A percentile compares a stretch with the other conserved stretches of the same genome.
Evolutionary conservation across 2,329 filamentous ascomycete genomes (phyloP).

Genomic region (Cladosporium sp.): DNA sequence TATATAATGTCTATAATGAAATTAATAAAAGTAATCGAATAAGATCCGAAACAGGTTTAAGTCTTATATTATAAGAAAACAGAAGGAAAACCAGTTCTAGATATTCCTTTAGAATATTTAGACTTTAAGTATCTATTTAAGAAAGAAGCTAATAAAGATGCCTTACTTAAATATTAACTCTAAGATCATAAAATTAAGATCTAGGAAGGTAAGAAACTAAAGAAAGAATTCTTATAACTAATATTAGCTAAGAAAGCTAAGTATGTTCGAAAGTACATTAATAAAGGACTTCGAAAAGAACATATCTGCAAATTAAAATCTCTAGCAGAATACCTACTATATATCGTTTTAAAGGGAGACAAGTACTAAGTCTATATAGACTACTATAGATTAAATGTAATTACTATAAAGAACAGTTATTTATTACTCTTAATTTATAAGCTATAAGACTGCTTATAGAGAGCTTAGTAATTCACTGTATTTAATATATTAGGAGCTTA

Average conservation of each 20-base stretch:
- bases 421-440: not conserved
- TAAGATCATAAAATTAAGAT: not conserved
- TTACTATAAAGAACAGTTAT: slow-evolving; percentile 5
- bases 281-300: not conserved
- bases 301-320: not conserved
- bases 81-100: not conserved
- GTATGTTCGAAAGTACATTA: not conserved
- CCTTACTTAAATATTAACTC: not conserved
- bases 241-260: not conserved
- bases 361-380: not conserved
- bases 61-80: not conserved
- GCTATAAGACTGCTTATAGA: not conserved
- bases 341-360: not conserved
- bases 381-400: not conserved
- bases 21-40: not conserved
- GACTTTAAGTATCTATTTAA: not conserved
- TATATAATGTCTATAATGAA: not conserved
- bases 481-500: not conserved
- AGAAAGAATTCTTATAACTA: not conserved
- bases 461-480: not conserved
- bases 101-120: not conserved
- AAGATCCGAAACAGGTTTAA: not conserved
- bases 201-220: not conserved
- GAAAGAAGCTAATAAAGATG: not conserved
- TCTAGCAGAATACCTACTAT: not conserved